Evolutionary conservation across 2,329 filamentous ascomycete species (phyloP).

Genomic region (Akanthomyces muscarius): DNA sequence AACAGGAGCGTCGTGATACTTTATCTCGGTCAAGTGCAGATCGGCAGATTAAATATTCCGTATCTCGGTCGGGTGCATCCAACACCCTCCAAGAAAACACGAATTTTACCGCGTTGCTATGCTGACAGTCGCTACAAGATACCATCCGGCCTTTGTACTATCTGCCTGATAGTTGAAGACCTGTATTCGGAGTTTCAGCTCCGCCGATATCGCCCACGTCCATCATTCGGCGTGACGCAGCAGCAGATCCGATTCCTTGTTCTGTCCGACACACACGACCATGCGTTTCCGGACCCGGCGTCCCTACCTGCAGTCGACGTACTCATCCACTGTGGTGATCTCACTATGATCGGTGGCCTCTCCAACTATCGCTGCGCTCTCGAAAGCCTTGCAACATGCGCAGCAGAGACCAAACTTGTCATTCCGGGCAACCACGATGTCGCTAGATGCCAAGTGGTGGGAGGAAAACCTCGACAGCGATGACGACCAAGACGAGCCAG

Average conservation of each 20-base stretch:
- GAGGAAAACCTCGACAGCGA: constrained; percentile 28
- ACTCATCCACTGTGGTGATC: constrained; percentile 42
- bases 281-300: constrained; percentile 3
- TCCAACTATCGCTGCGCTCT: constrained; percentile 34
- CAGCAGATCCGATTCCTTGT: constrained; percentile 10
- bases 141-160: too few relatives aligned
- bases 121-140: too few relatives aligned
- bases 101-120: too few relatives aligned
- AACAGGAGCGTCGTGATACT: too few relatives aligned
- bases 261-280: constrained; percentile 14
- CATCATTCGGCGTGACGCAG: not conserved
- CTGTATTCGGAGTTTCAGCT: not conserved
- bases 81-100: too few relatives aligned
- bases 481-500: constrained; percentile 9
- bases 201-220: too few relatives aligned
- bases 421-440: constrained; percentile 47
- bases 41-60: too few relatives aligned
- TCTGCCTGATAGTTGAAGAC: too few relatives aligned
- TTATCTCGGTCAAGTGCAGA: too few relatives aligned
- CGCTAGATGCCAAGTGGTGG: constrained; percentile 23
- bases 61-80: too few relatives aligned
- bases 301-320: constrained; percentile 29
- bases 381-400: constrained; percentile 30
- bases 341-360: constrained; percentile 37
- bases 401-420: constrained; percentile 41